Conservation (phyloP, 208 protist species). For the Leishmania lainsoni region DNA sequence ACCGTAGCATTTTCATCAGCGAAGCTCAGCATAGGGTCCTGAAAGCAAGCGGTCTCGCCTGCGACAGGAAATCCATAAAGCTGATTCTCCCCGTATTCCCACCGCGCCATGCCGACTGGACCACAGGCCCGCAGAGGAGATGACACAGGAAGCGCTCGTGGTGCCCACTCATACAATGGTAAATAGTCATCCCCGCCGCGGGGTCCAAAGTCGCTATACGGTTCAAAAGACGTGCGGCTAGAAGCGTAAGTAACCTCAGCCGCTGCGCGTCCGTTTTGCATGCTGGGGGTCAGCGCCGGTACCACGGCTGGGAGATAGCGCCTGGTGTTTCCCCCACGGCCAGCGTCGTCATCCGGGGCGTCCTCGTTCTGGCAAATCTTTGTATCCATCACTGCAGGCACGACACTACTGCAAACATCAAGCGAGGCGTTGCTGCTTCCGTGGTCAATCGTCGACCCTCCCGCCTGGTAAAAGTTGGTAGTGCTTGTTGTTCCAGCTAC, state of each 20-base stretch:
- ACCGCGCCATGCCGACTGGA: not conserved
- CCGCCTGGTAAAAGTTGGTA: not conserved
- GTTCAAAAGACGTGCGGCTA: constrained; percentile 16
- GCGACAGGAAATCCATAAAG: not conserved
- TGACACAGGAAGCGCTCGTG: constrained; percentile 18
- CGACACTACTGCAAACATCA: constrained; percentile 4
- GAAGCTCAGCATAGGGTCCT: not conserved
- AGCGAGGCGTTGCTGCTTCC: constrained; percentile 10
- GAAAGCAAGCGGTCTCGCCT: not conserved
- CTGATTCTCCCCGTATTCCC: not conserved
- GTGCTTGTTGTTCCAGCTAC: not conserved
- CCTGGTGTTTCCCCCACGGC: not conserved
- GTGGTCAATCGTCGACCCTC: too few species aligned
- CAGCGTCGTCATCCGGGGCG: not conserved
- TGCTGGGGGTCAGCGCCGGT: not conserved
- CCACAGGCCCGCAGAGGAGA: constrained; percentile 1
- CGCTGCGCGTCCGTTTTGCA: not conserved
- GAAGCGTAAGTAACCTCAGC: not conserved
- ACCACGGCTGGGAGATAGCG: not conserved
- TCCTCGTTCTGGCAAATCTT: not conserved
- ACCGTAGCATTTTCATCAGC: not conserved
- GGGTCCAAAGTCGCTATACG: constrained; percentile 11
- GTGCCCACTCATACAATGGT: constrained; percentile 33
- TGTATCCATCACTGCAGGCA: not conserved
- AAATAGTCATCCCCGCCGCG: constrained; percentile 10